phyloP scores from a whole-genome alignment of 202 grass and related monocot genomes.

The Panicum virgatum region DNA sequence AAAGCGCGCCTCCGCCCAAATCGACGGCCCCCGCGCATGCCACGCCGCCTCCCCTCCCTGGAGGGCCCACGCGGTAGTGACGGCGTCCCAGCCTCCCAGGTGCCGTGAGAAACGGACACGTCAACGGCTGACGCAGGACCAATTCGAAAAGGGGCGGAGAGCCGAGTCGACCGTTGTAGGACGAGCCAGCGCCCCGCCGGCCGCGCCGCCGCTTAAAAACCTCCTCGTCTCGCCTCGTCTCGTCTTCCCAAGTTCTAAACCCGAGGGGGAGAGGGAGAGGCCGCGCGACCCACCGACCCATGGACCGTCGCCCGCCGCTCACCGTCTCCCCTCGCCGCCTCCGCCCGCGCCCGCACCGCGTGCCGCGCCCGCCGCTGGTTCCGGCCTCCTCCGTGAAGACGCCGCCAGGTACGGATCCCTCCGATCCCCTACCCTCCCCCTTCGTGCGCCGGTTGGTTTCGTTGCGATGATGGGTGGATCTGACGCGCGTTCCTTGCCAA shows the following conservation, averaged over 20 bases:
- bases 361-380: constrained; percentile 16
- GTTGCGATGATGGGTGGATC: neutral
- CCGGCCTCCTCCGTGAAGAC: constrained; percentile 29
- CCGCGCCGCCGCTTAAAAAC: too few species aligned
- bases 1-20: neutral
- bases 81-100: neutral
- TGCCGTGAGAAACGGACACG: neutral
- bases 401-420: constrained; percentile 36
- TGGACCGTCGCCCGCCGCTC: constrained; percentile 69
- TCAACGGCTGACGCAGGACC: neutral
- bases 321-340: constrained; percentile 76
- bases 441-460: too few species aligned
- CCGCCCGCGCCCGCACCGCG: constrained; percentile 52
- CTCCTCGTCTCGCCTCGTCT: neutral
- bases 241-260: too few species aligned
- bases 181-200: neutral
- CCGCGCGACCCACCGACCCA: constrained; percentile 23
- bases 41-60: neutral
- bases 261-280: neutral
- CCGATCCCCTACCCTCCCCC: neutral
- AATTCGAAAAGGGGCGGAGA: neutral
- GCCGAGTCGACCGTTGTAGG: constrained; percentile 14
- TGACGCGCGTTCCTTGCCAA: neutral
- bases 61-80: neutral
- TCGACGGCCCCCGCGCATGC: too few species aligned